These are phyloP conservation scores for Protomyces lactucae-debilis DNA, from an alignment of 1,139 yeast species.

Conservation along the genomic window DNA sequence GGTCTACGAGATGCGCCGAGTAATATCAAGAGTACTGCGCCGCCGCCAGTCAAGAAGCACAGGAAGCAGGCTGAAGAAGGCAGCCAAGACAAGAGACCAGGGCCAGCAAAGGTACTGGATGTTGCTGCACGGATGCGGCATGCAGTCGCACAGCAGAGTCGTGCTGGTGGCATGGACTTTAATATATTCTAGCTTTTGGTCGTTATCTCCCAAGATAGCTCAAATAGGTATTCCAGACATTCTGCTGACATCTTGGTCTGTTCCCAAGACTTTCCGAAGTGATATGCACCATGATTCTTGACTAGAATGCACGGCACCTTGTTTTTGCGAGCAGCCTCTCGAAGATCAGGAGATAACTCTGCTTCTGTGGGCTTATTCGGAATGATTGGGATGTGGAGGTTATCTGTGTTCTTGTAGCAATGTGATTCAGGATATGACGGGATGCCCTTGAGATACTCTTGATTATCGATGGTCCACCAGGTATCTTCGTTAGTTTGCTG, in stretches of 20 bases:
- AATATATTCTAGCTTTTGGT: not conserved
- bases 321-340: conserved; percentile 57
- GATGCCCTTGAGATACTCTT: conserved; percentile 85
- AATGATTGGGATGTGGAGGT: conserved; percentile 77
- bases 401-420: conserved; percentile 66
- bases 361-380: conserved; percentile 88
- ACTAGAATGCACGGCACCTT: conserved; percentile 80
- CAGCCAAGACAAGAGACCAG: not conserved
- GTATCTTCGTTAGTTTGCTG: conserved; percentile 41
- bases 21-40: conserved; percentile 49
- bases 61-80: not conserved
- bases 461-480: conserved; percentile 69
- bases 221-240: conserved; percentile 78
- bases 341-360: conserved; percentile 65
- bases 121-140: not conserved
- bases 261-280: conserved; percentile 80
- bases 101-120: not conserved
- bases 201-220: not conserved
- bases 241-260: conserved; percentile 90
- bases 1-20: conserved; percentile 94
- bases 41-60: not conserved
- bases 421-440: conserved; percentile 69
- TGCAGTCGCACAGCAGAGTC: not conserved
- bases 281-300: conserved; percentile 88
- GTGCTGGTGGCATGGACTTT: not conserved